These are phyloP conservation scores for Coemansia sp. DNA, from an alignment of 192 early-diverging fungal genomes.

Conservation along the genomic window DNA sequence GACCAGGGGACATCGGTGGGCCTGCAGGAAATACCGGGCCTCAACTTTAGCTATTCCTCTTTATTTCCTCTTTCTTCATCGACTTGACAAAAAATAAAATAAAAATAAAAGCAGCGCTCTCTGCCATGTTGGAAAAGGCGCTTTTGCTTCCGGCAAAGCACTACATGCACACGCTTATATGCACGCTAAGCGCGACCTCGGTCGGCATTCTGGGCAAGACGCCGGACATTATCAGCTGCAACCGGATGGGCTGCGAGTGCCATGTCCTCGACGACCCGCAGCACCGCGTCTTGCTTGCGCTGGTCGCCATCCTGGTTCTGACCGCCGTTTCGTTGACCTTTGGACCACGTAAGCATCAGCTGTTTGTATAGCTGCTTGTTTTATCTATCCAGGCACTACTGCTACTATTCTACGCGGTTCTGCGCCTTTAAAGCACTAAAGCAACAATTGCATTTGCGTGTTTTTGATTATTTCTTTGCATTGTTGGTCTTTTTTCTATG, in stretches of 20 bases:
- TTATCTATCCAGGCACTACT: neutral
- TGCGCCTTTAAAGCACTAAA: too few relatives aligned
- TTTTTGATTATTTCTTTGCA: neutral
- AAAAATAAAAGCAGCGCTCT: neutral
- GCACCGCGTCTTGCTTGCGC: conserved; percentile 26
- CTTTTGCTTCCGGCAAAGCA: conserved; percentile 21
- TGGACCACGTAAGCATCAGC: conserved; percentile 35
- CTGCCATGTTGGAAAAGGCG: conserved; percentile 5
- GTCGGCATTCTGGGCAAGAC: conserved; percentile 16
- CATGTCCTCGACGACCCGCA: conserved; percentile 47
- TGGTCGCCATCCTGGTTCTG: conserved; percentile 31
- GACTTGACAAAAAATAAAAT: neutral
- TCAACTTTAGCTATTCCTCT: neutral
- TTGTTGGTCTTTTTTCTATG: too few relatives aligned
- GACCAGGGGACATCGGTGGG: too few relatives aligned
- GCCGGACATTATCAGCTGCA: conserved; percentile 35
- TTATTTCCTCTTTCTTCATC: neutral
- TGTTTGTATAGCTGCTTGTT: neutral
- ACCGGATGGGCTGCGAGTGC: conserved; percentile 55
- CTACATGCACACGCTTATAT: conserved; percentile 49
- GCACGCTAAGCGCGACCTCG: conserved; percentile 50
- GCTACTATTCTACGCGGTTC: too few relatives aligned
- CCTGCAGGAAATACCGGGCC: too few relatives aligned
- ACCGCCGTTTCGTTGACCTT: conserved; percentile 41
- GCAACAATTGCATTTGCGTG: neutral